Evolutionary conservation across 129 eudicot species (phyloP).

Genomic region (Flaveria bidentis): DNA sequence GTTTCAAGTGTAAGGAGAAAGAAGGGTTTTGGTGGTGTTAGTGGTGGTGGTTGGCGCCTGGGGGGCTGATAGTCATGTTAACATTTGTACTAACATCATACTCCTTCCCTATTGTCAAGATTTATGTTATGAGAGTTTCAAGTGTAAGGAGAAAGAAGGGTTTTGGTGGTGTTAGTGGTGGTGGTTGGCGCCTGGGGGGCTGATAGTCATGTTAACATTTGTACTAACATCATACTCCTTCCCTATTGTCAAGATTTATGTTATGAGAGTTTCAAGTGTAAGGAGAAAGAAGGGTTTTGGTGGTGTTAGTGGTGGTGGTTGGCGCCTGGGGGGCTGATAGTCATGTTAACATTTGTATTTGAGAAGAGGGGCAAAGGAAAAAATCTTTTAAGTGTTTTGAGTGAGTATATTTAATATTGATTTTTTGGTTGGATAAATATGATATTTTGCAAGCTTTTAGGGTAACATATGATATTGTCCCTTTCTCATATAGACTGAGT

Average conservation of each 20-base stretch:
- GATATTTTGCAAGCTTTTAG: neutral
- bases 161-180: too few relatives aligned
- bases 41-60: too few relatives aligned
- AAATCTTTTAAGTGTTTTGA: neutral
- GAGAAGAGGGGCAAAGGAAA: neutral
- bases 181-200: too few relatives aligned
- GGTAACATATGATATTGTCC: neutral
- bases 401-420: neutral
- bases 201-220: too few relatives aligned
- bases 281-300: neutral
- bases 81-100: too few relatives aligned
- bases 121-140: too few relatives aligned
- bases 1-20: too few relatives aligned
- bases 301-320: too few relatives aligned
- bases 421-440: neutral
- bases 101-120: too few relatives aligned
- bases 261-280: neutral
- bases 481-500: neutral
- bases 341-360: neutral
- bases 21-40: too few relatives aligned
- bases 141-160: too few relatives aligned
- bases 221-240: neutral
- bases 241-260: neutral
- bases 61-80: too few relatives aligned
- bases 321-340: neutral